These are phyloP conservation scores for Brettanomyces naardenensis DNA, from an alignment of 805 yeast species.

Conservation along the genomic window DNA sequence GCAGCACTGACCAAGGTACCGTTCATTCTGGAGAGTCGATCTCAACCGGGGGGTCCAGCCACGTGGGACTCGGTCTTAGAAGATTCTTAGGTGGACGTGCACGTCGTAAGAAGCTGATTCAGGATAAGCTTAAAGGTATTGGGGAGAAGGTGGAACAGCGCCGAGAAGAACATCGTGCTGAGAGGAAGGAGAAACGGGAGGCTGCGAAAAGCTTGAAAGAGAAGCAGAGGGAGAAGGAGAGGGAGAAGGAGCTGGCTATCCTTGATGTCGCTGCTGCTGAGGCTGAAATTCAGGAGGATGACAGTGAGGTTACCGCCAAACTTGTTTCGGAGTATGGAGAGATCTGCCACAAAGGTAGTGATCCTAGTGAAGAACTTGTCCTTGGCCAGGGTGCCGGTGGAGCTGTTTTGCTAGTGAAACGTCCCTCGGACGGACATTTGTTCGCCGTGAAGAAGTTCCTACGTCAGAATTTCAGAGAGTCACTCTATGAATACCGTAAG, in stretches of 20 bases:
- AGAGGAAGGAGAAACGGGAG: not conserved
- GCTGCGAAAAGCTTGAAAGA: not conserved
- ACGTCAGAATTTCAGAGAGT: slow-evolving; percentile 51
- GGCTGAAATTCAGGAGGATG: not conserved
- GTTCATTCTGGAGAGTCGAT: not conserved
- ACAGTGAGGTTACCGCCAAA: not conserved
- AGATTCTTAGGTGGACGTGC: slow-evolving; percentile 2
- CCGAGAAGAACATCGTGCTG: not conserved
- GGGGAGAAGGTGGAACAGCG: slow-evolving; percentile 1
- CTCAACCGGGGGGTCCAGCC: not conserved
- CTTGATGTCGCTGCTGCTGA: not conserved
- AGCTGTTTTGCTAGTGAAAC: slow-evolving; percentile 70
- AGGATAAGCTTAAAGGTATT: not conserved
- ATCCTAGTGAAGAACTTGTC: not conserved
- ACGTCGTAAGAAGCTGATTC: not conserved
- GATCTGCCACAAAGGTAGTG: not conserved
- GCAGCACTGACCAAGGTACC: not conserved
- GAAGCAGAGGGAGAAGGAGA: not conserved
- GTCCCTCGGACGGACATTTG: slow-evolving; percentile 43
- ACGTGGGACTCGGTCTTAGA: not conserved
- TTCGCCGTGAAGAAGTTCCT: slow-evolving; percentile 88
- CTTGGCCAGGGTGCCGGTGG: slow-evolving; percentile 95
- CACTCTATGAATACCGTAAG: slow-evolving; percentile 59
- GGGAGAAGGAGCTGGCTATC: not conserved
- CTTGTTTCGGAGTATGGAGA: slow-evolving; percentile 6